Conservation (phyloP, 2,329 filamentous ascomycete genomes). For the Botrytis galanthina region DNA sequence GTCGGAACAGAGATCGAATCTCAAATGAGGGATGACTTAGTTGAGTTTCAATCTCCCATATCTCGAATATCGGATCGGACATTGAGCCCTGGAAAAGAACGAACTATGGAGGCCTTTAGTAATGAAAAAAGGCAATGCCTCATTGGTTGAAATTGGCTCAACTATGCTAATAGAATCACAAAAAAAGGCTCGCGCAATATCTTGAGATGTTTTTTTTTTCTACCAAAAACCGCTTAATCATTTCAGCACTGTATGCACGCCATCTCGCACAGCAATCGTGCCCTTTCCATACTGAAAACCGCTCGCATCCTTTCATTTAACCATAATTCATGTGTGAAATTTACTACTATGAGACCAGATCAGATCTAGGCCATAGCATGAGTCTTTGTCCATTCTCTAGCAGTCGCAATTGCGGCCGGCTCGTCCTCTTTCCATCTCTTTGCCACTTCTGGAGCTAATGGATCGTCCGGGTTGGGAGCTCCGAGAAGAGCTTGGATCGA, state of each 20-base stretch:
- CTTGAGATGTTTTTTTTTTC: background rate
- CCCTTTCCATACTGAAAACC: background rate
- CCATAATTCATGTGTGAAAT: slow-evolving; percentile 7
- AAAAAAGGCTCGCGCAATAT: background rate
- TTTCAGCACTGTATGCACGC: background rate
- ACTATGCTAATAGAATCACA: slow-evolving; percentile 4
- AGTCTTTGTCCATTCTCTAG: slow-evolving; percentile 78
- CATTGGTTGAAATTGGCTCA: background rate
- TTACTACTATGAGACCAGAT: background rate
- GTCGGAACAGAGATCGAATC: background rate
- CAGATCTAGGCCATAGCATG: slow-evolving; percentile 37
- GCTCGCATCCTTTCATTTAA: slow-evolving; percentile 4
- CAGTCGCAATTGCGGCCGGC: slow-evolving; percentile 85
- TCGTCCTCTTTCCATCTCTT: slow-evolving; percentile 98
- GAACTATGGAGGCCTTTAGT: background rate
- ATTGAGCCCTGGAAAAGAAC: background rate
- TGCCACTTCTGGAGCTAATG: slow-evolving; percentile 95
- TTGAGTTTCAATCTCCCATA: background rate
- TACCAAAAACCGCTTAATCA: slow-evolving; percentile 9
- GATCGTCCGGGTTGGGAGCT: slow-evolving; percentile 95
- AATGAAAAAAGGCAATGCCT: background rate
- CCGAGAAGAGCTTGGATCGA: slow-evolving; percentile 96
- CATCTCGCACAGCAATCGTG: background rate
- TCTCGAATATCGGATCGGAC: background rate
- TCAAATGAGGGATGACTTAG: background rate